Evolutionary conservation across 768 basidiomycete genomes (phyloP).

Genomic region (Trametes sanguinea): DNA sequence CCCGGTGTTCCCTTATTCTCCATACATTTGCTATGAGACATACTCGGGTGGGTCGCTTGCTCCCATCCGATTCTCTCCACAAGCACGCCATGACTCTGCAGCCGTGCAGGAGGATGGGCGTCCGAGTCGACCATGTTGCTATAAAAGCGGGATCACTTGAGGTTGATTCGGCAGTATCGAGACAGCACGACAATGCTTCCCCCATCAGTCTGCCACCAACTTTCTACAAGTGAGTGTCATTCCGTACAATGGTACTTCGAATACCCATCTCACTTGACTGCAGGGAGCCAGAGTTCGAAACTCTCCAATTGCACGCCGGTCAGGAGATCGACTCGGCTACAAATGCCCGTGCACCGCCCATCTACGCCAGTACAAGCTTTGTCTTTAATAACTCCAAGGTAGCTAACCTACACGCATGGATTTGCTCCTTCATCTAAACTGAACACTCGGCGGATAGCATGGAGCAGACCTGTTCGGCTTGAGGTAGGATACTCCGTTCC

Average conservation of each 20-base stretch:
- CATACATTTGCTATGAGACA: not conserved
- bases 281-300: constrained; percentile 71
- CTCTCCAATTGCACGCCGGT: constrained; percentile 78
- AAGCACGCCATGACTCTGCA: not conserved
- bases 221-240: constrained; percentile 28
- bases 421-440: too few relatives aligned
- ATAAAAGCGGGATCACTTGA: not conserved
- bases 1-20: not conserved
- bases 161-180: not conserved
- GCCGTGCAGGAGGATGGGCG: not conserved
- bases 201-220: constrained; percentile 1
- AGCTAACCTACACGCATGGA: constrained; percentile 22
- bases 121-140: not conserved
- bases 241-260: not conserved
- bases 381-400: constrained; percentile 73
- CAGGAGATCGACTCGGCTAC: constrained; percentile 63
- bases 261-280: not conserved
- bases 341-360: constrained; percentile 75
- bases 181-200: not conserved
- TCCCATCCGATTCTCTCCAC: not conserved
- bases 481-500: constrained; percentile 35
- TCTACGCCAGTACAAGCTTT: constrained; percentile 73
- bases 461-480: constrained; percentile 72
- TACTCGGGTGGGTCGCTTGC: not conserved
- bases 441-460: too few relatives aligned